phyloP scores from a whole-genome alignment of 2,329 filamentous ascomycete species.

The Hymenotorrendiella dingleyae region DNA sequence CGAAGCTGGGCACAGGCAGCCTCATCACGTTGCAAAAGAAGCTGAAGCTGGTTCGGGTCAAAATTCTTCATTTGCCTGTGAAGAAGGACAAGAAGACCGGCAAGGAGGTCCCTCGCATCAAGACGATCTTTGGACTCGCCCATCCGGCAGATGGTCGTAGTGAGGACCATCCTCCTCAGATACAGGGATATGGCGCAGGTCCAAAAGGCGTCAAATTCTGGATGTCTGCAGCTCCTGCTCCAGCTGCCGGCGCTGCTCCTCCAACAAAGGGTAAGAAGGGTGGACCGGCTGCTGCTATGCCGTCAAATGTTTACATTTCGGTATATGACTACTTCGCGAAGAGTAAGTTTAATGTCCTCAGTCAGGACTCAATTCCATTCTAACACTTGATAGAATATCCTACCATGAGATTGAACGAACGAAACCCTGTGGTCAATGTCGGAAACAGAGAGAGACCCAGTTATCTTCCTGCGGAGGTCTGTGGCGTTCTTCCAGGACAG shows the following conservation, averaged over 20 bases:
- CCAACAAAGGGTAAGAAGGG: slow-evolving; percentile 28
- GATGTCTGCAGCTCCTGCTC: slow-evolving; percentile 32
- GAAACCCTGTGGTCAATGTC: slow-evolving; percentile 57
- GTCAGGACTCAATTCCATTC: neutral
- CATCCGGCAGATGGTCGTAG: slow-evolving; percentile 32
- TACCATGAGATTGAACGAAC: slow-evolving; percentile 42
- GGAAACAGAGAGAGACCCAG: slow-evolving; percentile 50
- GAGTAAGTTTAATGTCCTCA: slow-evolving; percentile 29
- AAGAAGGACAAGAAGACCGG: slow-evolving; percentile 32
- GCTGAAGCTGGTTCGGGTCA: slow-evolving; percentile 37
- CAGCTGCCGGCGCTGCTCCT: slow-evolving; percentile 21
- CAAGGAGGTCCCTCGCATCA: slow-evolving; percentile 32
- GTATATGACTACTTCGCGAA: slow-evolving; percentile 51
- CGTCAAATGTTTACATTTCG: slow-evolving; percentile 39
- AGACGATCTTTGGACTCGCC: slow-evolving; percentile 43
- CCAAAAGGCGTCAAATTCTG: slow-evolving; percentile 51
- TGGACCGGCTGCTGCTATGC: slow-evolving; percentile 24
- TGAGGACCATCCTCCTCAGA: slow-evolving; percentile 32
- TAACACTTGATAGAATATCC: slow-evolving; percentile 35
- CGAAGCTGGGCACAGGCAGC: slow-evolving; percentile 25
- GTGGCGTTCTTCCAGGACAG: slow-evolving; percentile 60
- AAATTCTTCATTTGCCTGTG: slow-evolving; percentile 32
- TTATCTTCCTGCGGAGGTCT: slow-evolving; percentile 63
- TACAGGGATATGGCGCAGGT: slow-evolving; percentile 36
- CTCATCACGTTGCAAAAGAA: slow-evolving; percentile 15